These are phyloP conservation scores for Uromyces viciae-fabae DNA, from an alignment of 1,284 basidiomycete species.

Conservation along the genomic window DNA sequence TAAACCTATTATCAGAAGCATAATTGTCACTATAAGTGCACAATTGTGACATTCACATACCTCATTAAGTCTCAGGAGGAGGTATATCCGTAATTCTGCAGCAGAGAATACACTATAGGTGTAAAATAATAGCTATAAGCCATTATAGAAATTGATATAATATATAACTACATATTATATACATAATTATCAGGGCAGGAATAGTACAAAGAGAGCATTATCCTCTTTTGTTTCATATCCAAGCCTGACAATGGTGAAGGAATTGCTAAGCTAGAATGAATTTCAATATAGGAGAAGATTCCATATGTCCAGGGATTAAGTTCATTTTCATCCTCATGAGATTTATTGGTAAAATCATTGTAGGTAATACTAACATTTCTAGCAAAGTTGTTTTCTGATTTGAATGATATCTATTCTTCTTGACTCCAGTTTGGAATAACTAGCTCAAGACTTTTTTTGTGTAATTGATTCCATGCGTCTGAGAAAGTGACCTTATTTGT, in stretches of 20 bases:
- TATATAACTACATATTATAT: no score
- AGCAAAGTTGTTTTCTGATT: not conserved
- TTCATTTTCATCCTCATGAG: not conserved
- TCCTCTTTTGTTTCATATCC: no score
- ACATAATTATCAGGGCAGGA: no score
- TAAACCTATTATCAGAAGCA: no score
- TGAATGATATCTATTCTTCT: not conserved
- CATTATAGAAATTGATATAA: no score
- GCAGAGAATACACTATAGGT: no score
- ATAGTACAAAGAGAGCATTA: no score
- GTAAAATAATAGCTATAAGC: no score
- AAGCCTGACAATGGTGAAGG: not conserved
- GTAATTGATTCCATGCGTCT: not conserved
- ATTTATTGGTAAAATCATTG: constrained; percentile 1
- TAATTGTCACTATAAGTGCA: no score
- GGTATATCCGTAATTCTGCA: no score
- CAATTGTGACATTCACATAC: no score
- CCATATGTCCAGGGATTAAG: not conserved
- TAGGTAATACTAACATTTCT: not conserved
- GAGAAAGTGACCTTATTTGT: not conserved
- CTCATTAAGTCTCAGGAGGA: no score
- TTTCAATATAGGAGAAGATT: not conserved
- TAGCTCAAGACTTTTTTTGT: not conserved
- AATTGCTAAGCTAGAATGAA: not conserved
- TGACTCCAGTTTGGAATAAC: not conserved